Percentiles rank a stretch among this genome's conserved stretches.
These are phyloP conservation scores for Dittrichia graveolens DNA, from an alignment of 129 eudicot species.

Conservation along the genomic window DNA sequence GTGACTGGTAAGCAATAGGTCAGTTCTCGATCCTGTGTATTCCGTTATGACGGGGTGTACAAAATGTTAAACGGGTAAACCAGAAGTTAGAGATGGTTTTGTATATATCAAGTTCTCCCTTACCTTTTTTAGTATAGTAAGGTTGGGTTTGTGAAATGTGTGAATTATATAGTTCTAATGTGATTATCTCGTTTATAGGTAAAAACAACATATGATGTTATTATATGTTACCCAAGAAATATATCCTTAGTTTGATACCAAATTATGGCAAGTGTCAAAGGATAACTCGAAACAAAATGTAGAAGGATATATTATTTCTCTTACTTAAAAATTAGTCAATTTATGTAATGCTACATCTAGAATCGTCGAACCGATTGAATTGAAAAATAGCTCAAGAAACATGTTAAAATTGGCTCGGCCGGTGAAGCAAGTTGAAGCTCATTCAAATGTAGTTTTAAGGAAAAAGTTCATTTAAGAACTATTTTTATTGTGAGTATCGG, in stretches of 20 bases:
- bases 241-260: slow-evolving; percentile 13
- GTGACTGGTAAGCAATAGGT: slow-evolving; percentile 21
- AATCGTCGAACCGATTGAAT: no score
- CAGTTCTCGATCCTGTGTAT: slow-evolving; percentile 27
- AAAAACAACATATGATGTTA: slow-evolving; percentile 1
- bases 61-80: slow-evolving; percentile 1
- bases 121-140: slow-evolving; percentile 13
- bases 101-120: slow-evolving; percentile 28
- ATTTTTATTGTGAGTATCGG: no score
- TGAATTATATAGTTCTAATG: slow-evolving; percentile 22
- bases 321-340: no score
- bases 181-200: not conserved
- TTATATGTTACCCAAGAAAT: slow-evolving; percentile 6
- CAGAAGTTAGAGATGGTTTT: slow-evolving; percentile 25
- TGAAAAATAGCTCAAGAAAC: no score
- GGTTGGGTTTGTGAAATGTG: slow-evolving; percentile 20
- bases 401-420: no score
- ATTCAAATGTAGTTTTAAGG: no score
- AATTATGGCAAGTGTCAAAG: no score
- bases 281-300: no score
- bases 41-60: slow-evolving; percentile 1
- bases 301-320: no score
- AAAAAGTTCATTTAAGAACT: no score
- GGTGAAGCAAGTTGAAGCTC: no score
- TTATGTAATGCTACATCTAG: no score